Base-by-base conservation (phyloP, 352 stramenopile species). In the Pythium aphanidermatum region DNA sequence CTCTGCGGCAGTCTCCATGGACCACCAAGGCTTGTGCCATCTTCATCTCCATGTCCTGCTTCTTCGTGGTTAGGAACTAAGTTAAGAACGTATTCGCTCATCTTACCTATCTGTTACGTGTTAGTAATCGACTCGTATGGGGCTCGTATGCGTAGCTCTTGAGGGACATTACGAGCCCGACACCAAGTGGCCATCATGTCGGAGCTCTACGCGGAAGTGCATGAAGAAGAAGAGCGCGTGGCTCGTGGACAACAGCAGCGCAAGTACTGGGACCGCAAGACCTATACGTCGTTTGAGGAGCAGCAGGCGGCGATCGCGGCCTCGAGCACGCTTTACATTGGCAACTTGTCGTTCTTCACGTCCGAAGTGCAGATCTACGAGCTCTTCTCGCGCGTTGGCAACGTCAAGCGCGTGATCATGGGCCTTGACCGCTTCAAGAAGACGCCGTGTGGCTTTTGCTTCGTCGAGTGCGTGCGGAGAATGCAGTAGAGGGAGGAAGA, bases 331-430 rank as follows among this genome's bases (percentile, higher is more conserved):
- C 60, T 99, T 19, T 99, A 99, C 66, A 75, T 99, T 27, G 96
- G 96, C 35, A 99, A 99, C 63, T 61, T 99, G 34, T 93, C 87
- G 32, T 99, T 99, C 68, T 97, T 96, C 51, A 98, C 95, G 17
- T 94, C 87, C 16, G 90, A 98, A 50, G 67, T 79, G 27, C 94
- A 98, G 63, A 93, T 99, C 47, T 91, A 90, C 60, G 85, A 96
- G 59, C 77, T 97, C 37, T 99, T 99, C 63, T 87, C 76, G 45
- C 77, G 79, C 55, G 80, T 98, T 32, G 96, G 96, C 35, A 81
- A 80, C 16, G 90, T 99, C 23, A 70, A 83, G 43, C 67, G 79
- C 45, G 82, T 99, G 8, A 95, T 98, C 41, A 96, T 99, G 86
- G 96, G 96, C 19, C 73, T 99, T 11, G 90, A 99, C 74, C 70